phyloP scores from a whole-genome alignment of 441 rosid genomes.

The Omphalea diandra region DNA sequence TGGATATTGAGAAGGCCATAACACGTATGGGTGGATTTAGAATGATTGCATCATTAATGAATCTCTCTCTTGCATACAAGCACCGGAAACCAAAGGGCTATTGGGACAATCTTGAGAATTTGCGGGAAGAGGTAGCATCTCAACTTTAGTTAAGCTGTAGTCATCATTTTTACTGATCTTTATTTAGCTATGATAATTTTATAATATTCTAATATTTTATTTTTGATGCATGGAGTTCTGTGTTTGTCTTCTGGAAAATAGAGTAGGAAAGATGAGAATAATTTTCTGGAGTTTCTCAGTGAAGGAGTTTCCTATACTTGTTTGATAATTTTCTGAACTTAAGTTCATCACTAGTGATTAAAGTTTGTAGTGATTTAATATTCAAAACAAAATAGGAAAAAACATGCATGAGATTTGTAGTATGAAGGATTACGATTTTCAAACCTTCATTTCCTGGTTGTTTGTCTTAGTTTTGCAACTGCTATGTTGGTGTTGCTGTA shows the following conservation, averaged over 20 bases:
- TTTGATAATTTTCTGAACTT: neutral
- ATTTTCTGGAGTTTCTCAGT: neutral
- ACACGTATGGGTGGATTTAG: slow-evolving; percentile 92
- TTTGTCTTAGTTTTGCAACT: no score
- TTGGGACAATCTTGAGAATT: slow-evolving; percentile 92
- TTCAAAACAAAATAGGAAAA: neutral
- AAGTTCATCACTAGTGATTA: neutral
- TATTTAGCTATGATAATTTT: neutral
- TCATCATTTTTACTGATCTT: neutral
- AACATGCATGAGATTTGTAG: neutral
- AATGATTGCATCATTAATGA: slow-evolving; percentile 74
- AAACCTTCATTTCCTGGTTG: no score
- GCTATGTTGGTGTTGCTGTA: no score
- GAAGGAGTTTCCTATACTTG: neutral
- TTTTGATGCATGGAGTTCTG: neutral
- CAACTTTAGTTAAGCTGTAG: neutral
- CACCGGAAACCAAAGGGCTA: slow-evolving; percentile 93
- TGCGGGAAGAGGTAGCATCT: slow-evolving; percentile 77
- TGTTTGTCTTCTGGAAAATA: neutral
- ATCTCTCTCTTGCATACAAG: slow-evolving; percentile 94
- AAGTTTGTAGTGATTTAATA: neutral
- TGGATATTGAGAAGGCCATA: slow-evolving; percentile 92
- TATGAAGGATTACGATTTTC: neutral
- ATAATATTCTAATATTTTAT: neutral
- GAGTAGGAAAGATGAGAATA: neutral